Percentiles rank a stretch among this genome's conserved stretches.
Evolutionary conservation across 2,329 filamentous ascomycete species (phyloP).

Genomic region (Ophiocordyceps camponoti-leonardi): DNA sequence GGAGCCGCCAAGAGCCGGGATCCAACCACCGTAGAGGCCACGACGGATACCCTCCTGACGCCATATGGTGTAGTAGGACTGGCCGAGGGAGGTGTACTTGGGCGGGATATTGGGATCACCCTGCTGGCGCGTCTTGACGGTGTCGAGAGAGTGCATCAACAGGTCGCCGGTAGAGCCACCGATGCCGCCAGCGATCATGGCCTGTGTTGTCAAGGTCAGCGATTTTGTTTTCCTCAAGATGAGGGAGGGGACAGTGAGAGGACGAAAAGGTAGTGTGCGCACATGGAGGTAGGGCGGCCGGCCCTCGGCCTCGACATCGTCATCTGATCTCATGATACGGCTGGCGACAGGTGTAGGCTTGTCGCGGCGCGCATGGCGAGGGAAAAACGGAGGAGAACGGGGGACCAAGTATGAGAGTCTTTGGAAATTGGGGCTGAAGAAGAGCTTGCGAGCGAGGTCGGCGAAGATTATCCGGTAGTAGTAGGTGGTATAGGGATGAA

Average conservation of each 20-base stretch:
- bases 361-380: constrained; percentile 16
- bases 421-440: too few relatives aligned
- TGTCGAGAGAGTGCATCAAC: constrained; percentile 97
- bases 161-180: constrained; percentile 91
- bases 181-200: constrained; percentile 87
- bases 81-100: constrained; percentile 79
- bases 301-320: constrained; percentile 22
- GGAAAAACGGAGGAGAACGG: background rate
- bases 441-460: too few relatives aligned
- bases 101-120: constrained; percentile 86
- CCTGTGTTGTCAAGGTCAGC: constrained; percentile 37
- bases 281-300: constrained; percentile 27
- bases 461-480: too few relatives aligned
- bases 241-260: too few relatives aligned
- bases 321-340: constrained; percentile 16
- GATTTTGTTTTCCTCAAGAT: too few relatives aligned
- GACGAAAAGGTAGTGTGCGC: constrained; percentile 5
- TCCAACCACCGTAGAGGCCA: constrained; percentile 85
- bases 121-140: constrained; percentile 95
- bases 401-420: too few relatives aligned
- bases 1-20: constrained; percentile 78
- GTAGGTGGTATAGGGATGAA: too few relatives aligned
- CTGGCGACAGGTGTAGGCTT: constrained; percentile 9
- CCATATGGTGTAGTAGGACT: constrained; percentile 84
- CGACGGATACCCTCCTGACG: constrained; percentile 75